A percentile compares a stretch with the other conserved stretches of the same genome.
These are phyloP conservation scores for Suhomyces wounanorum DNA, from an alignment of 1,139 yeast genomes.

Conservation along the genomic window DNA sequence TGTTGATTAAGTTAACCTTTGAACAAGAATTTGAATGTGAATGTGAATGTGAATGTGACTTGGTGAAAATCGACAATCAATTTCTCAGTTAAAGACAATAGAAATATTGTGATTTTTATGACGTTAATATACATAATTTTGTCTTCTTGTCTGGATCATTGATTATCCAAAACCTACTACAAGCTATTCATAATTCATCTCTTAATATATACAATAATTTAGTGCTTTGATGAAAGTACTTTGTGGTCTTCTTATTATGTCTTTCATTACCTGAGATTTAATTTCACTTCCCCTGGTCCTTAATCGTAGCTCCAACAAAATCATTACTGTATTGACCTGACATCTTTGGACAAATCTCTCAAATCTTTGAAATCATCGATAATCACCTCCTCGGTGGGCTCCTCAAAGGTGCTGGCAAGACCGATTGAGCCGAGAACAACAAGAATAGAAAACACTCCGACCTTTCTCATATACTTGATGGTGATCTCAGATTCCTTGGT, in stretches of 20 bases:
- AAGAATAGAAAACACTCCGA: constrained; percentile 38
- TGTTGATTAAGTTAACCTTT: too few species aligned
- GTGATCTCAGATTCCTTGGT: constrained; percentile 35
- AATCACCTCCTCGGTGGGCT: constrained; percentile 15
- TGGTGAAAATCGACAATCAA: too few species aligned
- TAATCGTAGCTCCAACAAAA: too few species aligned
- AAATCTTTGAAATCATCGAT: constrained; percentile 16
- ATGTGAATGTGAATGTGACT: too few species aligned
- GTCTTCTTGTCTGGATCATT: too few species aligned
- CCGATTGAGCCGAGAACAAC: constrained; percentile 37
- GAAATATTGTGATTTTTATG: too few species aligned
- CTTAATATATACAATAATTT: constrained; percentile 6
- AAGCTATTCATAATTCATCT: background rate
- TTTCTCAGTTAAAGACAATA: too few species aligned
- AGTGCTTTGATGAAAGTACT: background rate
- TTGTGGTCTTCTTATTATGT: background rate
- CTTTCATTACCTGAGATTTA: too few species aligned
- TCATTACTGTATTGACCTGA: constrained; percentile 11
- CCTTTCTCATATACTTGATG: constrained; percentile 31
- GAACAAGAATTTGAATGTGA: too few species aligned
- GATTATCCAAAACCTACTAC: background rate
- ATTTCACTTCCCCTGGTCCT: too few species aligned
- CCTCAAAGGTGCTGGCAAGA: constrained; percentile 32
- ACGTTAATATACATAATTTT: too few species aligned
- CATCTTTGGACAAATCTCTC: constrained; percentile 16